Percentiles rank a stretch among this genome's conserved stretches.
Conservation (phyloP, 495 filamentous ascomycete genomes). For the Monascus purpureus region DNA sequence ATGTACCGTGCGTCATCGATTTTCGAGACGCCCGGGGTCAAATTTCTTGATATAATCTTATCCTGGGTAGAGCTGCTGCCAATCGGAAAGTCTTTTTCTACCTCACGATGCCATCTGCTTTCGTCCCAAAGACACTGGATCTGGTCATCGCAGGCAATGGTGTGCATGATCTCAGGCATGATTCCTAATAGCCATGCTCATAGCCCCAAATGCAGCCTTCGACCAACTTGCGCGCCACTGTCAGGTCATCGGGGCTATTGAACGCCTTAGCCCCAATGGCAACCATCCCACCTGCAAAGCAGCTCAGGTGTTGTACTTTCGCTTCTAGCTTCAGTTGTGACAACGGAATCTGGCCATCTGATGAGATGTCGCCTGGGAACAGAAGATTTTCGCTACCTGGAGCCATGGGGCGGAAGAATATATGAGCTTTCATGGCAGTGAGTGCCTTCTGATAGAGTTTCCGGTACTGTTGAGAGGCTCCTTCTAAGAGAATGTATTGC, state of each 20-base stretch:
- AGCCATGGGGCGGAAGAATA: constrained; percentile 34
- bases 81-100: constrained; percentile 6
- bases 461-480: constrained; percentile 19
- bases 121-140: constrained; percentile 25
- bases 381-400: constrained; percentile 24
- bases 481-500: constrained; percentile 21
- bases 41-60: constrained; percentile 14
- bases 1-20: constrained; percentile 25
- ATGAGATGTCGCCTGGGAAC: constrained; percentile 16
- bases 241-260: constrained; percentile 46
- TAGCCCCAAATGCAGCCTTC: constrained; percentile 83
- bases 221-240: constrained; percentile 56
- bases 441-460: constrained; percentile 26
- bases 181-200: constrained; percentile 22
- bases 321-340: constrained; percentile 14
- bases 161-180: constrained; percentile 30
- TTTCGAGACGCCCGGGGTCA: constrained; percentile 21
- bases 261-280: constrained; percentile 65
- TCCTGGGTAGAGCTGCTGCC: constrained; percentile 5
- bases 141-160: constrained; percentile 18
- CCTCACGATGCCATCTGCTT: constrained; percentile 18
- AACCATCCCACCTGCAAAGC: constrained; percentile 81
- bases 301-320: constrained; percentile 48
- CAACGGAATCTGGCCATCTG: constrained; percentile 5
- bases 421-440: constrained; percentile 16